phyloP scores from a whole-genome alignment of 2,329 filamentous ascomycete genomes.

The Neonectria neomacrospora region DNA sequence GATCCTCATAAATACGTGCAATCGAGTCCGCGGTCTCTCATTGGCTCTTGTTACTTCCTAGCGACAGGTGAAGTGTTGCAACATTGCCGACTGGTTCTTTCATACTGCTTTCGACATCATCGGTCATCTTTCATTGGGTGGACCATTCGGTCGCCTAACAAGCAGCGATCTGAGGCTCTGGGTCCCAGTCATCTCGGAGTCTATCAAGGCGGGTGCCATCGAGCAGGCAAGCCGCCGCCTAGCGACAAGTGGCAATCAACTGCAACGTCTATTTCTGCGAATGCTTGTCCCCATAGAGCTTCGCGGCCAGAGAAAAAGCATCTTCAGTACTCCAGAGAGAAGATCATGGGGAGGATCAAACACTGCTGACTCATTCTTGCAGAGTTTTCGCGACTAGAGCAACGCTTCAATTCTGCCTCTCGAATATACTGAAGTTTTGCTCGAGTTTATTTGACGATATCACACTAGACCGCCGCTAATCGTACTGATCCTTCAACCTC shows the following conservation, averaged over 20 bases:
- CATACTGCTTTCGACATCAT: constrained; percentile 47
- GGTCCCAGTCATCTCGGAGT: constrained; percentile 40
- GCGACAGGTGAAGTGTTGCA: constrained; percentile 29
- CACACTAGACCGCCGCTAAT: too few species aligned
- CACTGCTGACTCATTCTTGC: too few species aligned
- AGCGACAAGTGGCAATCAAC: constrained; percentile 8
- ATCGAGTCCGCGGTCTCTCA: neutral
- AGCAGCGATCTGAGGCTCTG: constrained; percentile 41
- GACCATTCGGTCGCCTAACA: constrained; percentile 43
- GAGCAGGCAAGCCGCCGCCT: constrained; percentile 37
- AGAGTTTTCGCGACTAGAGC: too few species aligned
- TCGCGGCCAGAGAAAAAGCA: constrained; percentile 46
- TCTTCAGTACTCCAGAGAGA: constrained; percentile 49
- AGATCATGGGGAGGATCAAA: constrained; percentile 47
- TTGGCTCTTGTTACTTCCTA: neutral
- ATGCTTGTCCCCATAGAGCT: constrained; percentile 28
- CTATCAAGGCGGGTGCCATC: constrained; percentile 46
- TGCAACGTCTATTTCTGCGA: constrained; percentile 28
- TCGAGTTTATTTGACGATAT: too few species aligned
- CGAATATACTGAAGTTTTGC: too few species aligned
- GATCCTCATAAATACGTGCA: constrained; percentile 2
- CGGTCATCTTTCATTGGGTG: constrained; percentile 45
- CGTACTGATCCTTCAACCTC: too few species aligned
- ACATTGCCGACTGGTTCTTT: constrained; percentile 44
- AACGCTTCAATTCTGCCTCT: neutral